phyloP scores from a whole-genome alignment of 169 alveolate genomes.

The Babesia microti region DNA sequence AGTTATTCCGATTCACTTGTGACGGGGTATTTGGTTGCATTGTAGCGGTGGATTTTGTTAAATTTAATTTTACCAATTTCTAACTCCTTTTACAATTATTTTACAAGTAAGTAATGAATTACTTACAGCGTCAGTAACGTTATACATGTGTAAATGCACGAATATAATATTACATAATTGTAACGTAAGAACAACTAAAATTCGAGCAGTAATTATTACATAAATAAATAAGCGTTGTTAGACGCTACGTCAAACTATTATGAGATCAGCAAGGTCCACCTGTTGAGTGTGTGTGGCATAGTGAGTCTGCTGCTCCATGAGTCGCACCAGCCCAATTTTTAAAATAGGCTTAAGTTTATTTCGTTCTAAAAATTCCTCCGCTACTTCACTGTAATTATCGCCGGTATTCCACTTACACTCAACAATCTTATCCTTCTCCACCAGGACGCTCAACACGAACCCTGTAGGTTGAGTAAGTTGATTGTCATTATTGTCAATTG shows the following conservation, averaged over 20 bases:
- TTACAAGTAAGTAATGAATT: conserved; percentile 1
- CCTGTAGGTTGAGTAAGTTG: background rate
- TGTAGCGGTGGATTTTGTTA: background rate
- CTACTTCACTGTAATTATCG: conserved; percentile 4
- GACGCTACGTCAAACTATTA: too few species aligned
- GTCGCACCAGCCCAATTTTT: conserved; percentile 9
- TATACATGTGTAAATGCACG: background rate
- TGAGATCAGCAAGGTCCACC: too few species aligned
- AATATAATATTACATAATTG: background rate
- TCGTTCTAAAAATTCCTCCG: conserved; percentile 4
- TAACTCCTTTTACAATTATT: background rate
- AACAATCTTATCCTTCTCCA: conserved; percentile 19
- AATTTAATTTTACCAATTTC: background rate
- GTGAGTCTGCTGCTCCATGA: conserved; percentile 8
- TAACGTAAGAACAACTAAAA: background rate
- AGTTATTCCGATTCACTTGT: background rate
- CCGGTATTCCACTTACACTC: conserved; percentile 13
- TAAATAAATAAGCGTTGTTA: too few species aligned
- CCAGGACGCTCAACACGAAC: conserved; percentile 19
- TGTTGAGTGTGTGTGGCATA: too few species aligned
- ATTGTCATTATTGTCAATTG: too few species aligned
- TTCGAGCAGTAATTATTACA: too few species aligned
- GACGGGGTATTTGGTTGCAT: background rate
- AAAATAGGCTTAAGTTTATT: conserved; percentile 20
- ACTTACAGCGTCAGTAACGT: background rate